Conservation (phyloP, 306 rosid species). For the Rosa chinensis region DNA sequence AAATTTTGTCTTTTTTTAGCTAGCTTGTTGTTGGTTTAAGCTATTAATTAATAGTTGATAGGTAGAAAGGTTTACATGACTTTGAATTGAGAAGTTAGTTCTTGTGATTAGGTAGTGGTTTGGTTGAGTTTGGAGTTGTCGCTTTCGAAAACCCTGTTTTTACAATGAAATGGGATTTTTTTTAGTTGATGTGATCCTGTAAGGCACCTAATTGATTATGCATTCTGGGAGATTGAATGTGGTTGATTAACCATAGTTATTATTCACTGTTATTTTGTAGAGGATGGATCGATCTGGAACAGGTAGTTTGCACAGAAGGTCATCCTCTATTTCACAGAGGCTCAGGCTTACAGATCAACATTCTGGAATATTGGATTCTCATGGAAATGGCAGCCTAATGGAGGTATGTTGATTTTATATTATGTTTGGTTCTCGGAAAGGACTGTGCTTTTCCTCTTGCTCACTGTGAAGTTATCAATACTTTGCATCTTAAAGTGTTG, state of each 20-base stretch:
- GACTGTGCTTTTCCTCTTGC: neutral
- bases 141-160: neutral
- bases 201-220: neutral
- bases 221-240: neutral
- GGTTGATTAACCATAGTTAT: neutral
- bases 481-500: neutral
- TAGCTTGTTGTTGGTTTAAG: neutral
- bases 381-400: constrained; percentile 84
- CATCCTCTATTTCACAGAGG: constrained; percentile 68
- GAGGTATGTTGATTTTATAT: constrained; percentile 52
- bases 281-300: constrained; percentile 92
- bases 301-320: constrained; percentile 72
- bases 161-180: neutral
- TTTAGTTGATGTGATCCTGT: neutral
- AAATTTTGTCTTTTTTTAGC: no score
- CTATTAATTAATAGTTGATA: neutral
- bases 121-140: constrained; percentile 3
- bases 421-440: neutral
- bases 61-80: neutral
- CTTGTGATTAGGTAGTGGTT: neutral
- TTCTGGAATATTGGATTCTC: constrained; percentile 60
- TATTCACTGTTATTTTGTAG: constrained; percentile 36
- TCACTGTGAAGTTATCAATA: neutral
- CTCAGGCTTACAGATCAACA: constrained; percentile 57
- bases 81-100: neutral